Base-by-base conservation (phyloP, 768 basidiomycete genomes). In the Tulasnella sp. region DNA sequence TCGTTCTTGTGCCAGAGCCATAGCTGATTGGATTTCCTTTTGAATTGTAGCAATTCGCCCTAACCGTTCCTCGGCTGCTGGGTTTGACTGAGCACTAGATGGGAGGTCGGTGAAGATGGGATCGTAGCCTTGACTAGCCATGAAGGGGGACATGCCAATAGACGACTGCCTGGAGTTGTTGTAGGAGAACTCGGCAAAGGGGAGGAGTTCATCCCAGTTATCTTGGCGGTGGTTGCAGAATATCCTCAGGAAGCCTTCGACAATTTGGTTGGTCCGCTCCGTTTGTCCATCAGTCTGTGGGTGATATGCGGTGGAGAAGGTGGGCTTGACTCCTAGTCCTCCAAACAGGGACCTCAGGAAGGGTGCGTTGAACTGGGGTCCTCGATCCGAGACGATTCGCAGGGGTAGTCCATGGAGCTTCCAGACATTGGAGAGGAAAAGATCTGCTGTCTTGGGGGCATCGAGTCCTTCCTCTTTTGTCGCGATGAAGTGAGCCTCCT, bases 391-490 rank as follows among this genome's bases (percentile, higher is more conserved):
- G 14, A 80, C 16, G 5, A 41, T 80, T 2, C 41, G 31, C 37
- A 24, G 7, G 7, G 80, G 80, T 6, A 80, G 20, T 31, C 80
- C 80, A 80, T 80, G 78, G 16, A 54, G 14, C 28, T 79, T 80
- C 80, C 86, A 88, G 37, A 89, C 83, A 34, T 85, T 83, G 28
- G 85, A 82, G 12, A 88, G 85, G 82, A 87, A 89, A 1, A 89
- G 72, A 86, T 80, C 83, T 54, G 85, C 82, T 11, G 81, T 83
- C 28, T 86, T 81, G 42, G 81, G 77, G 74, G 84, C 83, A 1
- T 88, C 87, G 41, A 89, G 24, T 60, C 28, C 37, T 22, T 22
- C 37, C 42, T 44, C 44, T 9, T 9, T 16, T 3, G 44, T 44
- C 1, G 44, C 44, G 14, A 44, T 44, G 14, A 44, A 37, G 28